Conservation (phyloP, 257 asterid species). For the Solanum ossicruentum region DNA sequence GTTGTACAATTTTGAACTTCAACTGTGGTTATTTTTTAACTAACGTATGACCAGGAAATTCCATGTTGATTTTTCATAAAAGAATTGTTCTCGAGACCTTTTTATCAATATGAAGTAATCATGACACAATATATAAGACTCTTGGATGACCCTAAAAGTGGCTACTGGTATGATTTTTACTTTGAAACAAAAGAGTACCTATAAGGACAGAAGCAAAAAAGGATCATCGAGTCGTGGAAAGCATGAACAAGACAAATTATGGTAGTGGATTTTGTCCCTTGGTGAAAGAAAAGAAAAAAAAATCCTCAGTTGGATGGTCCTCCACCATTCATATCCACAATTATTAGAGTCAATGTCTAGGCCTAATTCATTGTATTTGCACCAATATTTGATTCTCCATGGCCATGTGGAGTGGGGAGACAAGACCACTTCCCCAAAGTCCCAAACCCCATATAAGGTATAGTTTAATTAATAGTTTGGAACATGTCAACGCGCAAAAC, state of each 20-base stretch:
- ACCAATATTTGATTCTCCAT: neutral
- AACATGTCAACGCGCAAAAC: neutral
- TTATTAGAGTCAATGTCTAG: neutral
- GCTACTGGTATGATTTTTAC: neutral
- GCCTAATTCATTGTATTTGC: neutral
- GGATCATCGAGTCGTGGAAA: neutral
- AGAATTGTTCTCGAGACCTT: too few species aligned
- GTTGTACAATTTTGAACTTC: neutral
- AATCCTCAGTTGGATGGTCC: neutral
- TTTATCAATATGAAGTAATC: neutral
- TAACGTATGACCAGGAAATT: neutral
- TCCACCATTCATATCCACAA: neutral
- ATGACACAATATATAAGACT: neutral
- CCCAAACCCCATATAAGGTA: neutral
- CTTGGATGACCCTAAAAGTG: neutral
- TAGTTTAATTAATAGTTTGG: neutral
- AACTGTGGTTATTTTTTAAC: neutral
- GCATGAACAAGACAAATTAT: neutral
- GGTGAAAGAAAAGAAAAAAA: neutral
- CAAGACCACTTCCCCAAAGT: neutral
- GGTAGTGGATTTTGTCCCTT: neutral
- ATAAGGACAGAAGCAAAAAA: neutral
- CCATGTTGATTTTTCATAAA: too few species aligned
- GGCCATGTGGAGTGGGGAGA: neutral
- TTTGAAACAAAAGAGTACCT: neutral